Evolutionary conservation across 148 eudicot species (phyloP), one percentile per base, ranked within the genome.

Genomic region (Mesembryanthemum crystallinum): DNA sequence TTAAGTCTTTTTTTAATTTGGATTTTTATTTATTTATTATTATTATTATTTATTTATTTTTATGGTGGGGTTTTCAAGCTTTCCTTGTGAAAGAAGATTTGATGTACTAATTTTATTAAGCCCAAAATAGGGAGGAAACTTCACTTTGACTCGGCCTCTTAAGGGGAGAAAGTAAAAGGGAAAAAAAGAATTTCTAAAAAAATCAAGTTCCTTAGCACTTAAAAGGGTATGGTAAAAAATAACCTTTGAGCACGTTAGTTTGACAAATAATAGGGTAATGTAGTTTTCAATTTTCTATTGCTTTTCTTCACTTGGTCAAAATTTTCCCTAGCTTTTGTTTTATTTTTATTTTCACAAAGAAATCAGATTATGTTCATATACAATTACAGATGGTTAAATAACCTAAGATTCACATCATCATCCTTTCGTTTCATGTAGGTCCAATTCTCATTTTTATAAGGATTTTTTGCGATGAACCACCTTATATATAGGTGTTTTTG

Each of bases 71-170:
- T n/a, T n/a, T n/a, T n/a, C n/a, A n/a, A n/a, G n/a, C n/a, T n/a
- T 76, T 68, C 79, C 78, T 76, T 76, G 66, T 57, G 72, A 57
- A 35, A 14, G 57, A 68, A 76, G 73, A 27, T 51, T 23, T 24
- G 27, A 43, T 28, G 17, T n/a, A 7, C 33, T 7, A 37, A 24
- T 58, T 5, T 61, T 42, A 24, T n/a, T 25, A 10, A 43, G 49
- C 23, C 23, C 24, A 18, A 37, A 58, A 32, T 39, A 32, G 2
- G 37, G 75, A 37, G 64, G 32, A 58, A 58, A 42, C 64, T 72
- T 39, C 29, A 73, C 35, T 60, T 39, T 27, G 76, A 35, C 21
- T 29, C 14, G 32, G 64, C 32, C 29, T 61, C 58, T 52, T 33
- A 12, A 23, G 32, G 75, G 66, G 49, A 54, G 39, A 72, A 72